phyloP scores from a whole-genome alignment of 139 green algal genomes.

The Chlorella sp. region DNA sequence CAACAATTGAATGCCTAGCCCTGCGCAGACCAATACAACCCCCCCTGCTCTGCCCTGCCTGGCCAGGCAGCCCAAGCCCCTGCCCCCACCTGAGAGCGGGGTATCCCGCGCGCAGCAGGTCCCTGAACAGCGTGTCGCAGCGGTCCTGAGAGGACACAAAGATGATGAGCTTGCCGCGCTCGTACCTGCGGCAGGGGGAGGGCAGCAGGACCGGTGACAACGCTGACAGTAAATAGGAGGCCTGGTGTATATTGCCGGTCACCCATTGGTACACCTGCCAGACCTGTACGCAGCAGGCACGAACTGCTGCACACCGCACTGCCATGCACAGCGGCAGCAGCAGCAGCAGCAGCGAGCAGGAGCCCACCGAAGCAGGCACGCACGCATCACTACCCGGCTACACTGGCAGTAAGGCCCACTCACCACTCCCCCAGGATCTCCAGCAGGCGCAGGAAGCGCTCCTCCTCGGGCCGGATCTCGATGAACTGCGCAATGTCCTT shows the following conservation, averaged over 20 bases:
- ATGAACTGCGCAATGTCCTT: constrained; percentile 95
- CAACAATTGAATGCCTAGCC: too few relatives aligned
- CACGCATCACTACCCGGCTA: too few relatives aligned
- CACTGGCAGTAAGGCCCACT: neutral
- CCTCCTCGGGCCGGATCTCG: constrained; percentile 87
- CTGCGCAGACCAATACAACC: too few relatives aligned
- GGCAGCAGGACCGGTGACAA: neutral
- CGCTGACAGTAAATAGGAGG: neutral
- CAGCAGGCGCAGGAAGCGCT: constrained; percentile 95
- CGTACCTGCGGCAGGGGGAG: constrained; percentile 57
- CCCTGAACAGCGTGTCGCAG: constrained; percentile 93
- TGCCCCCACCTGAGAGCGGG: constrained; percentile 37
- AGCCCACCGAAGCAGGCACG: too few relatives aligned
- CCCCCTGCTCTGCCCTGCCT: too few relatives aligned
- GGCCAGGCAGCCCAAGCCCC: neutral
- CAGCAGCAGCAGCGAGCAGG: neutral
- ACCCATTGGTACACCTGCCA: too few relatives aligned
- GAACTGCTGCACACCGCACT: too few relatives aligned
- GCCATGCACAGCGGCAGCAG: too few relatives aligned
- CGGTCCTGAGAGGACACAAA: constrained; percentile 94
- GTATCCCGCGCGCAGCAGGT: constrained; percentile 67
- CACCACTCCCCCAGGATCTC: constrained; percentile 92
- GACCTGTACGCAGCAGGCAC: too few relatives aligned
- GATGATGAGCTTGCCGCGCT: constrained; percentile 87
- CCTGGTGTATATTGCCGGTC: too few relatives aligned